These are phyloP conservation scores for Pterocarpus santalinus DNA, from an alignment of 306 rosid species.

Conservation along the genomic window DNA sequence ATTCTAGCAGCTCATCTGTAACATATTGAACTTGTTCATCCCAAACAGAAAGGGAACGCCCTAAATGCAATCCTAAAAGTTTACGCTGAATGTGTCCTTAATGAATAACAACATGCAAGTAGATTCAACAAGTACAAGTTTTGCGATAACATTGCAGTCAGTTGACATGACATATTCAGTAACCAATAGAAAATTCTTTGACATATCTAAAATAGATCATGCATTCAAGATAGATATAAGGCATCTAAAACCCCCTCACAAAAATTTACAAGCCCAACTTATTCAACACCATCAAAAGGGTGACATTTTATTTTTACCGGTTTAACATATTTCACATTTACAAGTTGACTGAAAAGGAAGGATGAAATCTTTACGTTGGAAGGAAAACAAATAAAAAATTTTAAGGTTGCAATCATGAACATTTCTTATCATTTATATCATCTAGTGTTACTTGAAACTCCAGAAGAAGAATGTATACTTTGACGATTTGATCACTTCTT, in stretches of 20 bases:
- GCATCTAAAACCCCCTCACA: conserved; percentile 20
- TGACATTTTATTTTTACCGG: conserved; percentile 12
- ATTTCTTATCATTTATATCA: conserved; percentile 10
- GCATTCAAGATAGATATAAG: conserved; percentile 11
- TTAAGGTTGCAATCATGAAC: conserved; percentile 29
- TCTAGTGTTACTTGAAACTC: conserved; percentile 37
- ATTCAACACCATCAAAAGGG: conserved; percentile 19
- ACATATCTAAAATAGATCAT: conserved; percentile 19
- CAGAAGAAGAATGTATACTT: conserved; percentile 60
- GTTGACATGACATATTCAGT: conserved; percentile 17
- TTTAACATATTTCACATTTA: not conserved
- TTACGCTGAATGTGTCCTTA: no score
- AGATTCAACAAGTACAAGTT: conserved; percentile 4
- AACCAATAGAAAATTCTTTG: not conserved
- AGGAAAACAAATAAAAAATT: conserved; percentile 34
- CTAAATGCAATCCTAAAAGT: conserved; percentile 20
- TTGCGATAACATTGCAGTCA: conserved; percentile 7
- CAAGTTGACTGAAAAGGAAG: conserved; percentile 12
- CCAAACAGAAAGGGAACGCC: not conserved
- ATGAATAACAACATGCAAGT: not conserved
- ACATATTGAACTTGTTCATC: conserved; percentile 16
- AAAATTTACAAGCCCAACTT: not conserved
- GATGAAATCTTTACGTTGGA: conserved; percentile 15
- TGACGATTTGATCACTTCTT: conserved; percentile 83
- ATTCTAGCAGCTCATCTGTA: not conserved